Evolutionary conservation across 1,139 yeast species (phyloP).

Genomic region (Hemisphaericaspora xylanilytica): DNA sequence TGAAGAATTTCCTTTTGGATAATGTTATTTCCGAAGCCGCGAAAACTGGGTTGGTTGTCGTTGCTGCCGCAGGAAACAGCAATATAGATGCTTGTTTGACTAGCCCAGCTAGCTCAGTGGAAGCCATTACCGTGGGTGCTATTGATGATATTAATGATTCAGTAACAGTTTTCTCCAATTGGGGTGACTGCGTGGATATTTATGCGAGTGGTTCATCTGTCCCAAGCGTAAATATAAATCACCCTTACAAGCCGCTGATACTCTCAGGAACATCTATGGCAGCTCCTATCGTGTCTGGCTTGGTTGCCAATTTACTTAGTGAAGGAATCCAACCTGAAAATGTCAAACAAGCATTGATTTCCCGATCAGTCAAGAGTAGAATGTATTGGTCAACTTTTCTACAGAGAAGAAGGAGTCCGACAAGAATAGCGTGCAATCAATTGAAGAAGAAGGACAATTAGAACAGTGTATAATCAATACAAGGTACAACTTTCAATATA

Average conservation of each 20-base stretch:
- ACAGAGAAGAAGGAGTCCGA: constrained; percentile 35
- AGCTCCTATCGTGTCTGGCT: constrained; percentile 75
- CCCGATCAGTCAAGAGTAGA: constrained; percentile 30
- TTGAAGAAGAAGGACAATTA: not conserved
- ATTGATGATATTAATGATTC: constrained; percentile 69
- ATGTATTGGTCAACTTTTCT: constrained; percentile 38
- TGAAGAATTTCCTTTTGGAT: constrained; percentile 61
- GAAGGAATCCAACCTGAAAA: constrained; percentile 49
- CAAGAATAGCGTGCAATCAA: constrained; percentile 33
- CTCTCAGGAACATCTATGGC: constrained; percentile 90
- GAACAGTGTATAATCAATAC: too few species aligned
- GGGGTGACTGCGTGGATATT: constrained; percentile 85
- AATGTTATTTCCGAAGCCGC: constrained; percentile 70
- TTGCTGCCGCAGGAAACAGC: constrained; percentile 89
- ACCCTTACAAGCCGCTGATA: constrained; percentile 27
- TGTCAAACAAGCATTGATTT: constrained; percentile 41
- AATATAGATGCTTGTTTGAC: constrained; percentile 73
- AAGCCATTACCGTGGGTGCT: constrained; percentile 83
- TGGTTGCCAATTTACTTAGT: constrained; percentile 61
- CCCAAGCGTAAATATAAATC: constrained; percentile 35
- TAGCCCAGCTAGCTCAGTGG: constrained; percentile 74
- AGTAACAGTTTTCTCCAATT: constrained; percentile 75
- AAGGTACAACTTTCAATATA: too few species aligned
- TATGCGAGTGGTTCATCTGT: constrained; percentile 80
- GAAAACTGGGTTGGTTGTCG: constrained; percentile 68